A percentile compares a stretch with the other conserved stretches of the same genome.
Evolutionary conservation across 306 rosid genomes (phyloP).

Genomic region (Sesbania bispinosa): DNA sequence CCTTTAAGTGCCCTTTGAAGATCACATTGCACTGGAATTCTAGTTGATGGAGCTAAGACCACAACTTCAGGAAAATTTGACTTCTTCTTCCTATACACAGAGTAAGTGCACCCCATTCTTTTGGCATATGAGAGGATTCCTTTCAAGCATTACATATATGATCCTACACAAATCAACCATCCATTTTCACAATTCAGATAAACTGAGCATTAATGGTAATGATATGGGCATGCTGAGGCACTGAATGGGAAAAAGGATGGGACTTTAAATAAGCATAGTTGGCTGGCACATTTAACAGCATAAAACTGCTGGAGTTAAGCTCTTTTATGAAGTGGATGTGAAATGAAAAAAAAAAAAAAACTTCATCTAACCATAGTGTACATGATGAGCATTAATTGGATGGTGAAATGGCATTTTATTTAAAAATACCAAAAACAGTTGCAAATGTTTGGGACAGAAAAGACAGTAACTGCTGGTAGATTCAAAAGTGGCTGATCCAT

Average conservation of each 20-base stretch:
- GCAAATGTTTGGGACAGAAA: constrained; percentile 36
- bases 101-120: constrained; percentile 81
- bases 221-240: constrained; percentile 12
- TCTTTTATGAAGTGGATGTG: neutral
- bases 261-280: constrained; percentile 7
- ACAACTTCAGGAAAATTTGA: constrained; percentile 58
- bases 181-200: constrained; percentile 22
- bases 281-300: constrained; percentile 15
- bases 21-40: constrained; percentile 77
- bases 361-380: constrained; percentile 10
- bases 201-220: constrained; percentile 2
- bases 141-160: constrained; percentile 51
- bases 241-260: constrained; percentile 16
- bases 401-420: neutral
- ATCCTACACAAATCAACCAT: constrained; percentile 48
- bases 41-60: constrained; percentile 60
- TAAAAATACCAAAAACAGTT: no score
- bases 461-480: constrained; percentile 34
- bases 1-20: constrained; percentile 59
- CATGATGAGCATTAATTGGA: constrained; percentile 5
- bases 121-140: constrained; percentile 17
- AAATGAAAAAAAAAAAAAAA: constrained; percentile 17
- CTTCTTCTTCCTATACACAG: constrained; percentile 67
- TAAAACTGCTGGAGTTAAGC: constrained; percentile 15
- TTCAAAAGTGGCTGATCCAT: constrained; percentile 20